Conservation (phyloP, 371 early-diverging fungal species). For the Rhizopus sp. region DNA sequence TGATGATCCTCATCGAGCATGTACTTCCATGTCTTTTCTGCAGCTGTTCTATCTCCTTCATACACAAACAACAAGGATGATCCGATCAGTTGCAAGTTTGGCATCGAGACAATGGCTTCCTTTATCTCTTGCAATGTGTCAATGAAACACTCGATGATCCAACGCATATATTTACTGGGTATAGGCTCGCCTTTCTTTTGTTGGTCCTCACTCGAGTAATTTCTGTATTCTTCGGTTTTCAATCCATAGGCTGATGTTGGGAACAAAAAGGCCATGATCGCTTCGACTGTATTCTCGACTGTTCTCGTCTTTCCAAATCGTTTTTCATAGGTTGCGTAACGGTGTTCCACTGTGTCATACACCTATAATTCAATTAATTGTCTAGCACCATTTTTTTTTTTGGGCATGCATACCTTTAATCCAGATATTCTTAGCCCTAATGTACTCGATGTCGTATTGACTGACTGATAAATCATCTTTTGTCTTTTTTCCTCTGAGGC, state of each 20-base stretch:
- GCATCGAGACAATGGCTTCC: slow-evolving; percentile 39
- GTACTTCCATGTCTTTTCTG: slow-evolving; percentile 46
- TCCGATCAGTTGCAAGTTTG: slow-evolving; percentile 60
- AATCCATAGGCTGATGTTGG: slow-evolving; percentile 38
- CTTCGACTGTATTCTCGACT: slow-evolving; percentile 44
- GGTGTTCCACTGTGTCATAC: slow-evolving; percentile 37
- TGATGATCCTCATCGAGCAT: slow-evolving; percentile 45
- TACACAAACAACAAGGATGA: slow-evolving; percentile 74
- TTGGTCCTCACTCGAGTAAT: slow-evolving; percentile 8
- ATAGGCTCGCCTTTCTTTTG: slow-evolving; percentile 5
- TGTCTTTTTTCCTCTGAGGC: slow-evolving; percentile 64
- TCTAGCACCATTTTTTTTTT: background rate
- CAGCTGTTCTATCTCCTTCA: slow-evolving; percentile 64
- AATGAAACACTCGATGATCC: slow-evolving; percentile 65
- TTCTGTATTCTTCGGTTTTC: slow-evolving; percentile 11
- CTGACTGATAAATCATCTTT: slow-evolving; percentile 60
- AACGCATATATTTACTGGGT: slow-evolving; percentile 41
- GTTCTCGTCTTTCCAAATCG: slow-evolving; percentile 47
- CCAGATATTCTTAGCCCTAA: slow-evolving; percentile 70
- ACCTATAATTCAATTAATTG: slow-evolving; percentile 26
- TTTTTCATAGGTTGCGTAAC: slow-evolving; percentile 47
- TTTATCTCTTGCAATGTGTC: slow-evolving; percentile 58
- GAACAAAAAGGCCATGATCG: slow-evolving; percentile 51
- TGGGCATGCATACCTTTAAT: slow-evolving; percentile 52
- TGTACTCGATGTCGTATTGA: slow-evolving; percentile 56